Evolutionary conservation across 140 eudicot species (phyloP), one percentile per base, ranked within the genome.

Genomic region (Anethum foeniculum): DNA sequence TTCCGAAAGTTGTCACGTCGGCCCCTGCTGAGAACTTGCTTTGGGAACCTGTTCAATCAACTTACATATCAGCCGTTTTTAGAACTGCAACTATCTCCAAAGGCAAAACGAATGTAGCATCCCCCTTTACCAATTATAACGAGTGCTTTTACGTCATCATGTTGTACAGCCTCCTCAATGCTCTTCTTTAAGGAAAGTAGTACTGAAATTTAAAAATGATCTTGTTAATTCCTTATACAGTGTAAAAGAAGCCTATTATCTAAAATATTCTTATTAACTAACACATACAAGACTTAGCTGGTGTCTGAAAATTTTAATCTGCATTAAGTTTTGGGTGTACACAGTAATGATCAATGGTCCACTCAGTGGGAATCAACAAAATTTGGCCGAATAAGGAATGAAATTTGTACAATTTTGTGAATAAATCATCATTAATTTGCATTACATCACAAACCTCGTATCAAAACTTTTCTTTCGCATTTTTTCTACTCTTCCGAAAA

Each of bases 1-100:
- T 82, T 46, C 89, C 89, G 30, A 86, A 86, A 54, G 81, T 51
- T 32, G 89, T 75, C 60, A 86, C 85, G 43, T 83, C 69, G 75
- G 84, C 84, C 16, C 89, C 89, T 39, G 72, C 85, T 46, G 89
- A 86, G 38, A 86, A 86, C 75, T 80, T 86, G 19, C 81, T 82
- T 16, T 73, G 67, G 51, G 82, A 34, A 71, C 89, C 89, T 86
- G 86, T 64, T 67, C 65, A 76, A 27, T 36, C 78, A 62, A 64
- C 73, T 16, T 23, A 25, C 3, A 39, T 51, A 71, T 81, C 28
- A 85, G 52, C 60, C 27, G 23, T 56, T 12, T 41, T 71, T 68
- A 47, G 15, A 8, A 43, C 54, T 62, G 44, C 46, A 4, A 36
- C 11, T 56, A 23, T 25, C n/a, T 14, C 3, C 23, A 46, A 32